Conservation (phyloP, 805 yeast genomes). For the Lipomyces oligophaga region DNA sequence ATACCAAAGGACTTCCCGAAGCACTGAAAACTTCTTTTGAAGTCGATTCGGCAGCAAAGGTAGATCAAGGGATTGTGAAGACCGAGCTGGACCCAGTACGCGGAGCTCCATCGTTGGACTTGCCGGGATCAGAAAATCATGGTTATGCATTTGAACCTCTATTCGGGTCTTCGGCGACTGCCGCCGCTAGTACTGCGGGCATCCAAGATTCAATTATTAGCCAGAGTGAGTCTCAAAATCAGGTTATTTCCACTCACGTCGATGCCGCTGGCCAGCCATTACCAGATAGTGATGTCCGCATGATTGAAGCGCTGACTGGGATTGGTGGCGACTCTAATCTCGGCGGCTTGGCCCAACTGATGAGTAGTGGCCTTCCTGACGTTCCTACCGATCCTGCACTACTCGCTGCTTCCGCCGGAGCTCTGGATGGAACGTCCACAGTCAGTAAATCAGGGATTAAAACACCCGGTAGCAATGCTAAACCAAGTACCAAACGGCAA, state of each 20-base stretch:
- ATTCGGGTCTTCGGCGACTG: slow-evolving; percentile 2
- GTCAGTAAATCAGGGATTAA: background rate
- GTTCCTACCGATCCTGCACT: slow-evolving; percentile 10
- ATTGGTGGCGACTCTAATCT: background rate
- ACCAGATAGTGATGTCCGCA: slow-evolving; percentile 5
- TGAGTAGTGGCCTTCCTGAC: background rate
- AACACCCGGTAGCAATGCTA: background rate
- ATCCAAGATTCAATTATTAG: slow-evolving; percentile 1
- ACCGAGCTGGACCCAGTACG: slow-evolving; percentile 1
- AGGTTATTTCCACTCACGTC: background rate
- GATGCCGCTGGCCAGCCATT: background rate
- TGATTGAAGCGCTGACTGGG: slow-evolving; percentile 14
- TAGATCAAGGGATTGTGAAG: background rate
- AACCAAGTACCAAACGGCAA: slow-evolving; percentile 6
- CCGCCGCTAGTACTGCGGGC: background rate
- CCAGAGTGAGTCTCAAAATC: slow-evolving; percentile 2
- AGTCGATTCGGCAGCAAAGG: slow-evolving; percentile 4
- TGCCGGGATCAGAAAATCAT: background rate
- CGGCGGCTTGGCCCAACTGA: background rate
- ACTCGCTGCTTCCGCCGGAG: background rate
- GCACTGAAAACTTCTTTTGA: slow-evolving; percentile 5
- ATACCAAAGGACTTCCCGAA: slow-evolving; percentile 12
- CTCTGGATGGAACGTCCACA: background rate
- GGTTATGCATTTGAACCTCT: slow-evolving; percentile 4
- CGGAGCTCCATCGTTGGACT: background rate